These are phyloP conservation scores for Pythium sp. DNA, from an alignment of 352 stramenopile species.

Conservation along the genomic window DNA sequence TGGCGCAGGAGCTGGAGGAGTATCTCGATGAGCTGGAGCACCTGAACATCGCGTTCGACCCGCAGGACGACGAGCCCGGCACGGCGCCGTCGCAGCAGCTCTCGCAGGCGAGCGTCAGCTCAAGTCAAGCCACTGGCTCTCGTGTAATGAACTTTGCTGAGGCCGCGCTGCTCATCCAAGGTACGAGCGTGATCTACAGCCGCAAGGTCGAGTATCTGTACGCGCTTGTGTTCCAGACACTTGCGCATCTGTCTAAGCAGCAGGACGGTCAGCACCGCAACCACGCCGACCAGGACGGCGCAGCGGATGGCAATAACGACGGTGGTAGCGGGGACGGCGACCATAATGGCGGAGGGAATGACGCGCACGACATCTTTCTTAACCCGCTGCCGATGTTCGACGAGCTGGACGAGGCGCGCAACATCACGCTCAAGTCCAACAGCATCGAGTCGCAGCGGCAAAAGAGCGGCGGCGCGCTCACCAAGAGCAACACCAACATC, in stretches of 20 bases:
- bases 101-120: constrained; percentile 33
- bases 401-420: constrained; percentile 53
- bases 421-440: constrained; percentile 53
- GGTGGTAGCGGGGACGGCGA: constrained; percentile 21
- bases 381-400: constrained; percentile 67
- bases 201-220: constrained; percentile 96
- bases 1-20: constrained; percentile 87
- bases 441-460: constrained; percentile 12
- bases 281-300: constrained; percentile 20
- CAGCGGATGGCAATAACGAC: constrained; percentile 16
- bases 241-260: constrained; percentile 77
- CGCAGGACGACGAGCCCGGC: constrained; percentile 24
- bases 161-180: constrained; percentile 92
- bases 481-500: constrained; percentile 68
- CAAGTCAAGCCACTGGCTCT: neutral
- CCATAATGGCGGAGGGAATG: neutral
- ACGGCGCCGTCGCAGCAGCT: constrained; percentile 9
- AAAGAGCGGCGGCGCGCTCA: constrained; percentile 21
- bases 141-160: constrained; percentile 90
- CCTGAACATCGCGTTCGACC: constrained; percentile 67
- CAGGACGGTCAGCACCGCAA: constrained; percentile 34
- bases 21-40: constrained; percentile 88
- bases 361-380: constrained; percentile 36
- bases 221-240: constrained; percentile 88
- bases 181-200: constrained; percentile 92